Evolutionary conservation across 2,329 filamentous ascomycete genomes (phyloP).

Genomic region (Coniochaeta sp.): DNA sequence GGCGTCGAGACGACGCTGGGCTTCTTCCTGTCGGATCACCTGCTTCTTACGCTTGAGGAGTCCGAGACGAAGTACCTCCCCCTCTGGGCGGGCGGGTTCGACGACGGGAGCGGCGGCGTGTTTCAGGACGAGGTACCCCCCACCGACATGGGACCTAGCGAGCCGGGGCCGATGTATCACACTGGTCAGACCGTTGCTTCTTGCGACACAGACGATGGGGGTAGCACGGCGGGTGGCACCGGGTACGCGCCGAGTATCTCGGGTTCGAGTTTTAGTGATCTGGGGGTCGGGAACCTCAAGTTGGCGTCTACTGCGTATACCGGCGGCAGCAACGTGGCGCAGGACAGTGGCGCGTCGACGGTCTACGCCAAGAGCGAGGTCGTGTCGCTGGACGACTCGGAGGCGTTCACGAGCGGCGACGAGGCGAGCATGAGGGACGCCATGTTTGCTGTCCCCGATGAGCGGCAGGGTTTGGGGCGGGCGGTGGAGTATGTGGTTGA

Average conservation of each 20-base stretch:
- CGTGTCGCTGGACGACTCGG: constrained; percentile 14
- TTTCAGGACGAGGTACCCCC: constrained; percentile 34
- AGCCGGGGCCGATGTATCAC: constrained; percentile 39
- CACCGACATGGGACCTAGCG: constrained; percentile 35
- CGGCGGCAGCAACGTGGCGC: not conserved
- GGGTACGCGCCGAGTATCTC: constrained; percentile 21
- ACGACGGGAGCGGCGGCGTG: constrained; percentile 45
- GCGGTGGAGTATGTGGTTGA: not conserved
- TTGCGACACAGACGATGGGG: no score
- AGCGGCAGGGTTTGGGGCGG: not conserved
- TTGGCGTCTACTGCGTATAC: constrained; percentile 15
- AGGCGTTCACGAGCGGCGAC: constrained; percentile 21
- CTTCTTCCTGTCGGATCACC: constrained; percentile 31
- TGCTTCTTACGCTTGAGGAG: constrained; percentile 45
- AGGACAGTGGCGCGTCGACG: constrained; percentile 14
- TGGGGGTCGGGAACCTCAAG: constrained; percentile 25
- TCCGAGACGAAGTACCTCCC: constrained; percentile 57
- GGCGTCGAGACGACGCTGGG: no score
- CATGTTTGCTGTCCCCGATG: not conserved
- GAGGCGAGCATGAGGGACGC: constrained; percentile 20
- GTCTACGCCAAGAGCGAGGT: constrained; percentile 27
- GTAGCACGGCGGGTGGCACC: no score
- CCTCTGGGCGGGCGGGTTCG: constrained; percentile 53
- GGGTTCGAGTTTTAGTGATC: constrained; percentile 12
- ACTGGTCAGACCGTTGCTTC: constrained; percentile 32